Evolutionary conservation across 208 protist species (phyloP).

Genomic region (Polymyxa betae): DNA sequence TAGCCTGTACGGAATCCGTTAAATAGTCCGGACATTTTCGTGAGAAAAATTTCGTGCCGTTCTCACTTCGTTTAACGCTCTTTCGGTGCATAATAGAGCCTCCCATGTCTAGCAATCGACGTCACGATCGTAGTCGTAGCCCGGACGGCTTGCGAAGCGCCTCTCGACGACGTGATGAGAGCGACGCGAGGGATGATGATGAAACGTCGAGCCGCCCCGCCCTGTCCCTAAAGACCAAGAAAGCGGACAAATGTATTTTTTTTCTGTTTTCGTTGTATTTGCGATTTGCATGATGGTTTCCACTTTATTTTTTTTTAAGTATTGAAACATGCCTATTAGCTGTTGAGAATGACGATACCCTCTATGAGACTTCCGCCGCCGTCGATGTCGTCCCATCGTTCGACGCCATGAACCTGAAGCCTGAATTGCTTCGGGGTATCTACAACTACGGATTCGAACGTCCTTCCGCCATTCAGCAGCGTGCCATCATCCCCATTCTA

Average conservation of each 20-base stretch:
- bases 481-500: constrained; percentile 84
- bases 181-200: background rate
- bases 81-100: too few species aligned
- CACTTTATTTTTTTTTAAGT: background rate
- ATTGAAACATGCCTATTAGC: too few species aligned
- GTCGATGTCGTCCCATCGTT: constrained; percentile 88
- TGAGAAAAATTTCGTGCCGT: too few species aligned
- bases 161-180: background rate
- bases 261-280: background rate
- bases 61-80: too few species aligned
- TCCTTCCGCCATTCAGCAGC: constrained; percentile 97
- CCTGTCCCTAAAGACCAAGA: background rate
- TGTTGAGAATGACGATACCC: constrained; percentile 31
- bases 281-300: background rate
- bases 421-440: constrained; percentile 93
- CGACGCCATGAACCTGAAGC: constrained; percentile 95
- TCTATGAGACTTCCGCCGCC: constrained; percentile 74
- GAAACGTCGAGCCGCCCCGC: background rate
- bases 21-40: too few species aligned
- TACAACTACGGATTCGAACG: constrained; percentile 96
- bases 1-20: too few species aligned
- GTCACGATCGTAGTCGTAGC: background rate
- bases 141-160: background rate
- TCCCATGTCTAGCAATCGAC: too few species aligned
- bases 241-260: background rate